Conservation (phyloP, 179 eudicot genomes). For the Gypsophila paniculata region DNA sequence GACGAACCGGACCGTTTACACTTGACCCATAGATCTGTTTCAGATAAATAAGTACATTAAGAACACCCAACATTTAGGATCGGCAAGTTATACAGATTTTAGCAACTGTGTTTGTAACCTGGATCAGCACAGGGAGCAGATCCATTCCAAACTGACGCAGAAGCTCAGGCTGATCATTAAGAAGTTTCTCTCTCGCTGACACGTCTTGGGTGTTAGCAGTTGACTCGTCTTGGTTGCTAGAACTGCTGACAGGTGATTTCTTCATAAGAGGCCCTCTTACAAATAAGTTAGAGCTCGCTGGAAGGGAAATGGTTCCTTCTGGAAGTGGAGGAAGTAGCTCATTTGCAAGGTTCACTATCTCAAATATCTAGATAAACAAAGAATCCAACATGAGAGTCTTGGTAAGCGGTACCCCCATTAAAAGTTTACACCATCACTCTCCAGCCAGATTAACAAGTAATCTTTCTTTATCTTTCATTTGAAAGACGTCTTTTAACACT, state of each 20-base stretch:
- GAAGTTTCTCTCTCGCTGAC: constrained; percentile 69
- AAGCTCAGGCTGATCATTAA: constrained; percentile 87
- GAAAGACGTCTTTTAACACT: neutral
- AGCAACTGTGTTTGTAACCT: constrained; percentile 43
- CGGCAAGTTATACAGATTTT: neutral
- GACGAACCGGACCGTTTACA: constrained; percentile 95
- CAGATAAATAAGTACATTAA: constrained; percentile 15
- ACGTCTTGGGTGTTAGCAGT: constrained; percentile 50
- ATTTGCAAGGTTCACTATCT: constrained; percentile 94
- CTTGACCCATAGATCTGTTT: constrained; percentile 94
- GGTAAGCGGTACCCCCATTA: neutral
- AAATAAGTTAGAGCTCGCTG: constrained; percentile 51
- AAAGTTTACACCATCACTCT: neutral
- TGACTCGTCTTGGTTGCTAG: constrained; percentile 62
- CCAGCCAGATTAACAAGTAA: neutral
- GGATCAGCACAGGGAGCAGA: constrained; percentile 89
- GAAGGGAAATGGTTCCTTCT: constrained; percentile 83
- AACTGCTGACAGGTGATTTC: constrained; percentile 54
- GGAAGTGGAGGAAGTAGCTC: constrained; percentile 99
- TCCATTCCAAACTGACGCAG: constrained; percentile 87
- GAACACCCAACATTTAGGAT: neutral
- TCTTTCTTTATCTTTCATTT: neutral
- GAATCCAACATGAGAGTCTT: constrained; percentile 8
- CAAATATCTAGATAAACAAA: constrained; percentile 55
- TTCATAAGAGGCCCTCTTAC: constrained; percentile 57